Evolutionary conservation across 805 yeast species (phyloP).

Genomic region (Hanseniaspora pseudoguilliermondii): DNA sequence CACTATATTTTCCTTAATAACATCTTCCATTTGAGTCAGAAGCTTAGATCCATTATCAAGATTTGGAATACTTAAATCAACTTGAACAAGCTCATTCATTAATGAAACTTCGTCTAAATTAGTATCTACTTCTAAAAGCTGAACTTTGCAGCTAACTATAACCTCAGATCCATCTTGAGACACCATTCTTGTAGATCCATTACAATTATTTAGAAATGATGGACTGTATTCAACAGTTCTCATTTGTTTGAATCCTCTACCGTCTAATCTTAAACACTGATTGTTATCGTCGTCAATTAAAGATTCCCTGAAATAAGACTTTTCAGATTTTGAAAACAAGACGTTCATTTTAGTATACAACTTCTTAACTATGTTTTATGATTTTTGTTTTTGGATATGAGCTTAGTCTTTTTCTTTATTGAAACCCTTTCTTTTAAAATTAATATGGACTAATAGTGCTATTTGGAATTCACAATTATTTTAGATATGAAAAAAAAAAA

Average conservation of each 20-base stretch:
- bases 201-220: conserved; percentile 70
- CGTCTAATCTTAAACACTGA: conserved; percentile 74
- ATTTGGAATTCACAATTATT: no score
- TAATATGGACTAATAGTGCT: no score
- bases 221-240: conserved; percentile 77
- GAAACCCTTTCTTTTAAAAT: no score
- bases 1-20: conserved; percentile 31
- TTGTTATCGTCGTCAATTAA: conserved; percentile 24
- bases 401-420: no score
- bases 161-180: conserved; percentile 88
- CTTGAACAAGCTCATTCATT: conserved; percentile 40
- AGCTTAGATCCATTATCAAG: conserved; percentile 66
- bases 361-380: no score
- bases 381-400: no score
- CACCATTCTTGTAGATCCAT: conserved; percentile 83
- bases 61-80: conserved; percentile 74
- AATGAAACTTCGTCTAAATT: conserved; percentile 6
- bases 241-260: conserved; percentile 59
- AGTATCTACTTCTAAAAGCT: conserved; percentile 32
- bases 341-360: not conserved
- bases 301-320: conserved; percentile 65
- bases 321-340: conserved; percentile 56
- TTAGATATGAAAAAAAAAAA: no score
- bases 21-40: conserved; percentile 49
- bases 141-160: conserved; percentile 78